These are phyloP conservation scores for Pharus latifolius DNA, from an alignment of 176 grass and related monocot genomes.

Conservation along the genomic window DNA sequence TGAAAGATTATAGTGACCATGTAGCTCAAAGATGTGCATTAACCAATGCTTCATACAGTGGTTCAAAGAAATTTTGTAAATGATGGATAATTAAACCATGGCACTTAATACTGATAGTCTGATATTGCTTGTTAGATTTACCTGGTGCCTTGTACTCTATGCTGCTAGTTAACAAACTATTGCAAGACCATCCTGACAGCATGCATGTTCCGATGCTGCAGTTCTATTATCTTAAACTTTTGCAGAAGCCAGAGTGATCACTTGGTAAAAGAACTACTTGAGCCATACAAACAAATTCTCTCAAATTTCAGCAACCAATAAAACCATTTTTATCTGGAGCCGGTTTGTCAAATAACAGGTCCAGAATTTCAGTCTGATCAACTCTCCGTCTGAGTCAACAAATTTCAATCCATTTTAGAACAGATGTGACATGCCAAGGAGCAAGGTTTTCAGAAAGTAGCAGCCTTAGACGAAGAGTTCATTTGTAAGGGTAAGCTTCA, in stretches of 20 bases:
- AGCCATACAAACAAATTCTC: conserved; percentile 22
- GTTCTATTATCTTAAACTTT: conserved; percentile 31
- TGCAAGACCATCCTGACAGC: conserved; percentile 15
- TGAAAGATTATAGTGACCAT: conserved; percentile 17
- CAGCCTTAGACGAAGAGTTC: conserved; percentile 37
- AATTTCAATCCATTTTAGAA: conserved; percentile 18
- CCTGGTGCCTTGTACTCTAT: conserved; percentile 22
- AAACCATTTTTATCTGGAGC: conserved; percentile 20
- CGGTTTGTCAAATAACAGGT: conserved; percentile 17
- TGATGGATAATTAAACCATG: conserved; percentile 8
- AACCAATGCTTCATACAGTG: conserved; percentile 24
- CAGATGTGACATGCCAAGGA: background rate
- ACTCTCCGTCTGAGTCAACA: conserved; percentile 9
- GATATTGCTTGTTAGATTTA: conserved; percentile 18
- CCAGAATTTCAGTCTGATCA: conserved; percentile 34
- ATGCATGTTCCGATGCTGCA: background rate
- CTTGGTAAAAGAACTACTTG: conserved; percentile 11
- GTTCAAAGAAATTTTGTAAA: conserved; percentile 25
- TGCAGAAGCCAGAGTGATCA: background rate
- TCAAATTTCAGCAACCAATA: conserved; percentile 16
- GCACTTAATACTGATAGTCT: background rate
- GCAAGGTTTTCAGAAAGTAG: conserved; percentile 29
- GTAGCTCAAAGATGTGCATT: conserved; percentile 9
- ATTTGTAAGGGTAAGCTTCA: conserved; percentile 23
- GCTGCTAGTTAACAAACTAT: background rate